These are phyloP conservation scores for Geosmithia morbida DNA, from an alignment of 2,329 filamentous ascomycete species.

Conservation along the genomic window DNA sequence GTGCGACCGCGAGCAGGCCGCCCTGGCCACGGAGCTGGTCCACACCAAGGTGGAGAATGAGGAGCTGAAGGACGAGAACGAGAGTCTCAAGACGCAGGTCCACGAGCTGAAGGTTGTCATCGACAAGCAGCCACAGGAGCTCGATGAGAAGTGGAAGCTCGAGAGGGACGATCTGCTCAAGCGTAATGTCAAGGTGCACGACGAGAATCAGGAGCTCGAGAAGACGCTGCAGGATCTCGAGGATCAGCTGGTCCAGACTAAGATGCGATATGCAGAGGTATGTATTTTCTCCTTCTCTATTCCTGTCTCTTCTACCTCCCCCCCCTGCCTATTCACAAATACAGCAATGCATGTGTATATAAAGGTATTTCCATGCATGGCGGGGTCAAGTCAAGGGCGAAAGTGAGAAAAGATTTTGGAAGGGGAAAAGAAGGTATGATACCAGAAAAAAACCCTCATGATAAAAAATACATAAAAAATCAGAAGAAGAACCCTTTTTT, in stretches of 20 bases:
- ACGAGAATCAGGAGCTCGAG: constrained; percentile 78
- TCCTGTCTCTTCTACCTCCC: neutral
- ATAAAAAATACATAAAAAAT: neutral
- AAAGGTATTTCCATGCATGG: neutral
- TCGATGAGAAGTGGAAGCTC: constrained; percentile 65
- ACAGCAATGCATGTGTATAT: neutral
- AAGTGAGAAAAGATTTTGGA: no score
- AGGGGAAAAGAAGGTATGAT: neutral
- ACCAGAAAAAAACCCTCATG: no score
- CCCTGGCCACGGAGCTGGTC: constrained; percentile 81
- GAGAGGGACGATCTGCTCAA: constrained; percentile 91
- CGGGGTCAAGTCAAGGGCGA: no score
- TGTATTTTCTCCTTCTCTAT: constrained; percentile 16
- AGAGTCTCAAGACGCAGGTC: constrained; percentile 73
- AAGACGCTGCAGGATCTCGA: constrained; percentile 88
- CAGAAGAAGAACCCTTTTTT: neutral
- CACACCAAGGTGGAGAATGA: constrained; percentile 90
- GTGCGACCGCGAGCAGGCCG: constrained; percentile 80
- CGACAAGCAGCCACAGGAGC: constrained; percentile 76
- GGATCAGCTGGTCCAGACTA: constrained; percentile 79
- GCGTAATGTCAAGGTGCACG: constrained; percentile 83
- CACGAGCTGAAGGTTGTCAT: constrained; percentile 75
- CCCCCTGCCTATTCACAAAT: neutral
- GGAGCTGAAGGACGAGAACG: constrained; percentile 76
- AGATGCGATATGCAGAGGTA: constrained; percentile 93